These are phyloP conservation scores for Daldinia caldariorum DNA, from an alignment of 495 filamentous ascomycete species.

Conservation along the genomic window DNA sequence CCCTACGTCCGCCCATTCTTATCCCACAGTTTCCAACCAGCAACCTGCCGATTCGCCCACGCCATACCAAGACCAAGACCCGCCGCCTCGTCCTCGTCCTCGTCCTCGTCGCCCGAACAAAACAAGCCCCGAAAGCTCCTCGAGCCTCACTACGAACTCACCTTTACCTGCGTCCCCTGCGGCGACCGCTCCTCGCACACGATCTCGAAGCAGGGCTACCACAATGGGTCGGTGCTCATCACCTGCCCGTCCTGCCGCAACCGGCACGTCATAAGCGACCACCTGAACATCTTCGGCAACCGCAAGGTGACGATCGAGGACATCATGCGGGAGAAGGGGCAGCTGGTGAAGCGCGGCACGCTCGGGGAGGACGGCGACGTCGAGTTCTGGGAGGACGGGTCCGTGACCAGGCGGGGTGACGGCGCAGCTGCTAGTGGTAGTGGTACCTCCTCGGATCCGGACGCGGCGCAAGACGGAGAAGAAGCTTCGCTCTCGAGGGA, in stretches of 20 bases:
- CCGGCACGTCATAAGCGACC: slow-evolving; percentile 90
- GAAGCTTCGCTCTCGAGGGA: slow-evolving; percentile 27
- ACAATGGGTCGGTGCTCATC: slow-evolving; percentile 86
- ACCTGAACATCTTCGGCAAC: slow-evolving; percentile 81
- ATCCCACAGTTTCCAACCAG: slow-evolving; percentile 33
- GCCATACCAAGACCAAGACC: slow-evolving; percentile 50
- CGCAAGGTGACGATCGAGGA: slow-evolving; percentile 74
- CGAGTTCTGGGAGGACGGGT: slow-evolving; percentile 75
- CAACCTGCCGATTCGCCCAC: slow-evolving; percentile 46
- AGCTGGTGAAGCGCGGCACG: slow-evolving; percentile 69
- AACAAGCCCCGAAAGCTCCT: slow-evolving; percentile 27
- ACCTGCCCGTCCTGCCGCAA: slow-evolving; percentile 84
- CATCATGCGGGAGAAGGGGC: slow-evolving; percentile 70
- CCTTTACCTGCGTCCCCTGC: slow-evolving; percentile 94
- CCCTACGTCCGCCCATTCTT: slow-evolving; percentile 30
- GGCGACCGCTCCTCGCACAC: slow-evolving; percentile 74
- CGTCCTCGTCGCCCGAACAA: slow-evolving; percentile 8
- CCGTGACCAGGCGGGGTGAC: slow-evolving; percentile 35
- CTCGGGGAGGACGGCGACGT: slow-evolving; percentile 66
- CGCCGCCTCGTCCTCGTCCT: slow-evolving; percentile 43
- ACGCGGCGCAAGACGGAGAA: slow-evolving; percentile 8
- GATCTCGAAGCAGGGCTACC: slow-evolving; percentile 92
- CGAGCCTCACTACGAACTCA: slow-evolving; percentile 80
- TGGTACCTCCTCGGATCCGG: too few relatives aligned
- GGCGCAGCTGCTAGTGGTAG: neutral